phyloP scores from a whole-genome alignment of 2,329 filamentous ascomycete genomes.

The Elsinoe ampelina region DNA sequence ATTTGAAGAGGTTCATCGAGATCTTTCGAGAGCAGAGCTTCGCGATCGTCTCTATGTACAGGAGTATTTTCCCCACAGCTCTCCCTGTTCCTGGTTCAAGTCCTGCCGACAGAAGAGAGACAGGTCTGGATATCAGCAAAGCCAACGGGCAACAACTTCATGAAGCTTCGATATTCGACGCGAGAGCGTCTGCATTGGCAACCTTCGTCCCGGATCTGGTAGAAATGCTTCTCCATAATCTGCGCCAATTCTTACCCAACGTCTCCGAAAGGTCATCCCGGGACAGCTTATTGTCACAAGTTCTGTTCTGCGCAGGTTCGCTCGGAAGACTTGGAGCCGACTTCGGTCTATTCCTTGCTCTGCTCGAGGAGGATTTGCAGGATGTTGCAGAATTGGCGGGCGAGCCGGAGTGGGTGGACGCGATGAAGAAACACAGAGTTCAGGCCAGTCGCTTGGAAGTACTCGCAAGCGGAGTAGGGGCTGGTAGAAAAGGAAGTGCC shows the following conservation, averaged over 20 bases:
- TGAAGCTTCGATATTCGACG: slow-evolving; percentile 2
- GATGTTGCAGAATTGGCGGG: slow-evolving; percentile 61
- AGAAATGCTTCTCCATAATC: slow-evolving; percentile 66
- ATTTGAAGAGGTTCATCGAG: slow-evolving; percentile 90
- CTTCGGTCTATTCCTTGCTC: slow-evolving; percentile 77
- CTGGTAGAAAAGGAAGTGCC: slow-evolving; percentile 21
- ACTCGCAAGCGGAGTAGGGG: slow-evolving; percentile 35
- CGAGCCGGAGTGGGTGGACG: slow-evolving; percentile 71
- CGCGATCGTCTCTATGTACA: slow-evolving; percentile 88
- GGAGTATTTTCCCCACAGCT: slow-evolving; percentile 69
- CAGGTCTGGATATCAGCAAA: neutral
- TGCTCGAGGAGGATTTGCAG: slow-evolving; percentile 41
- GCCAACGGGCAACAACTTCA: slow-evolving; percentile 19
- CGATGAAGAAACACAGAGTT: slow-evolving; percentile 78
- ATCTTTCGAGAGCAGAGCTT: slow-evolving; percentile 98
- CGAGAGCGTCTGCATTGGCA: slow-evolving; percentile 59
- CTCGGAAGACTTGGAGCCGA: slow-evolving; percentile 83
- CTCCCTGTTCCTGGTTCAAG: slow-evolving; percentile 30
- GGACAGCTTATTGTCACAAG: slow-evolving; percentile 84
- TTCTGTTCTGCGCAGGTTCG: slow-evolving; percentile 87
- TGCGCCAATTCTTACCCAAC: slow-evolving; percentile 68
- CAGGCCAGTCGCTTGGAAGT: slow-evolving; percentile 68
- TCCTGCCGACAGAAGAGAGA: neutral
- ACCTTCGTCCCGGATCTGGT: slow-evolving; percentile 81
- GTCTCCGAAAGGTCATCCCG: slow-evolving; percentile 69